Evolutionary conservation across 345 rosid genomes (phyloP), one percentile per base, ranked within the genome.

Genomic region (Populus alba): DNA sequence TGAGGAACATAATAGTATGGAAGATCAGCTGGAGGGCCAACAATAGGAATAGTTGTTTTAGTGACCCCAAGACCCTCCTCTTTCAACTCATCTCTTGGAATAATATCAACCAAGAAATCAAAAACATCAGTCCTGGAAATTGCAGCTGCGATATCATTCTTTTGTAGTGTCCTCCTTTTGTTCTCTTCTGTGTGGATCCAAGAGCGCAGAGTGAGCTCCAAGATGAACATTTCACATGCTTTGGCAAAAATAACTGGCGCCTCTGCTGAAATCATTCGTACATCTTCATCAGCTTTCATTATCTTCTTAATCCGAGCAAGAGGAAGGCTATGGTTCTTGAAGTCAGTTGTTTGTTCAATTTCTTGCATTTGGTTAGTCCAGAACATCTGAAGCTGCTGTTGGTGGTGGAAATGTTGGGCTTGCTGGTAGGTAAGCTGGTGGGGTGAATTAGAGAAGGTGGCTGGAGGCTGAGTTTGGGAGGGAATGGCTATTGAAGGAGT

Each of bases 241-340:
- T 83, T 83, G 1, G 88, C 86, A 76, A 85, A 85, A 70, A 85
- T 63, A 43, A 85, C 86, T 7, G 88, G 88, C 57, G 88, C 88
- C 77, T 83, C 88, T 5, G 88, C 88, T n/a, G 88, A 86, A 47
- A 86, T 86, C 88, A 86, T 86, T 6, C 86, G 78, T n/a, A 86
- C 88, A 51, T 86, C 86, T 73, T 86, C 86, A 68, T 86, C 88
- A 4, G 86, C 86, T 73, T 86, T 86, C 88, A 86, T 86, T 39
- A 86, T 86, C 66, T 86, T 86, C 84, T 86, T 86, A 77, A 86
- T 83, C 68, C 86, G 77, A 43, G 88, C 88, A 55, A 83, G 86
- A 0, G 86, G 88, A 47, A 83, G 88, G 76, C 83, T 79, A 75
- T 86, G 88, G 66, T 79, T 86, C 78, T 81, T 86, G 83, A 86